Evolutionary conservation across 164 flowering plant species (phyloP).

Genomic region (Warburgia ugandensis): DNA sequence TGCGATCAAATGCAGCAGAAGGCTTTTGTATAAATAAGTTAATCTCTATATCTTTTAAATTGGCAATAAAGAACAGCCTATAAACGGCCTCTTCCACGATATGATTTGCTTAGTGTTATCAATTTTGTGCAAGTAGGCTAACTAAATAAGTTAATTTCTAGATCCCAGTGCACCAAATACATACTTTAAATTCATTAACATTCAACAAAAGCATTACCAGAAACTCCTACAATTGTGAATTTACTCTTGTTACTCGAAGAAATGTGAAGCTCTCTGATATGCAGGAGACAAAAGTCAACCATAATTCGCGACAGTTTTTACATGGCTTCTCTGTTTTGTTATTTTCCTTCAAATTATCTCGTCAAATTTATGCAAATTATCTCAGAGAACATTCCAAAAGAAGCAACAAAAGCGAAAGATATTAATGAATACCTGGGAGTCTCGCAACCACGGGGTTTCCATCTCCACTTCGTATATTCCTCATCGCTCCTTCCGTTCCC

Average conservation of each 20-base stretch:
- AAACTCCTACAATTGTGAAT: too few relatives aligned
- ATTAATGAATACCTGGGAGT: constrained; percentile 86
- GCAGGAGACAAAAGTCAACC: background rate
- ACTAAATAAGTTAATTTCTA: too few relatives aligned
- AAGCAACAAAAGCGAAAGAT: background rate
- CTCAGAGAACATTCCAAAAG: background rate
- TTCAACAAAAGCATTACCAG: too few relatives aligned
- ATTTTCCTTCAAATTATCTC: too few relatives aligned
- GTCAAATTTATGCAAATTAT: background rate
- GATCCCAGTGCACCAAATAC: too few relatives aligned
- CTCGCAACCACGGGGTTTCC: constrained; percentile 82
- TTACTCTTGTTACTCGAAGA: background rate
- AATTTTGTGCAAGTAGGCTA: too few relatives aligned
- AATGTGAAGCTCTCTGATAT: background rate
- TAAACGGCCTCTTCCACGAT: too few relatives aligned
- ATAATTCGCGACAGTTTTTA: too few relatives aligned
- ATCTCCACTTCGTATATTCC: constrained; percentile 68
- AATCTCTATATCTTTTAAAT: background rate
- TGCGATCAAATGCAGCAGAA: too few relatives aligned
- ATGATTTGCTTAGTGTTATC: too few relatives aligned
- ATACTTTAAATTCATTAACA: too few relatives aligned
- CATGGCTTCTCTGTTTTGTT: too few relatives aligned
- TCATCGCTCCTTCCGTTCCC: constrained; percentile 63
- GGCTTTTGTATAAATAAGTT: background rate
- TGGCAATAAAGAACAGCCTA: background rate